Percentiles rank a stretch among this genome's conserved stretches.
Evolutionary conservation across 768 basidiomycete genomes (phyloP).

Genomic region (Glaciozyma antarctica): DNA sequence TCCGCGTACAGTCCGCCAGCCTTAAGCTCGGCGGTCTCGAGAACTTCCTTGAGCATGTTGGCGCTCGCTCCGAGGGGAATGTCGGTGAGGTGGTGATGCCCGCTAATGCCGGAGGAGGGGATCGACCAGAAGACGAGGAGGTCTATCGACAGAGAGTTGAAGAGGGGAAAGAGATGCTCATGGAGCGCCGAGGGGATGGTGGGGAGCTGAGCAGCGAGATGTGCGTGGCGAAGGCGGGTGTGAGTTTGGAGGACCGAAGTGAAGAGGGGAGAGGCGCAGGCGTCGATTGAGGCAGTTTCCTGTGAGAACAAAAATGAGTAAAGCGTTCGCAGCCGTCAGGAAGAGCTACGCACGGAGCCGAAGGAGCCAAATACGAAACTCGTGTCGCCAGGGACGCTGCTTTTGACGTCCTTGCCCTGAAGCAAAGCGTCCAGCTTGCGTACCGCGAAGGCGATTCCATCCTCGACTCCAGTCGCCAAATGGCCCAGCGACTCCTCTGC

Average conservation of each 20-base stretch:
- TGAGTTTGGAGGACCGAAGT: conserved; percentile 3
- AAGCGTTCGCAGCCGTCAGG: not conserved
- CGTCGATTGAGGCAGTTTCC: not conserved
- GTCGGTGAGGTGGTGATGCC: conserved; percentile 54
- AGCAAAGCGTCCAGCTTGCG: conserved; percentile 16
- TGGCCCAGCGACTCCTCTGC: conserved; percentile 39
- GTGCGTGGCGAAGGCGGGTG: not conserved
- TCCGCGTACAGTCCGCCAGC: conserved; percentile 86
- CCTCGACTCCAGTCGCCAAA: not conserved
- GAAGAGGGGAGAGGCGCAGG: not conserved
- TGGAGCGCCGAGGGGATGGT: conserved; percentile 52
- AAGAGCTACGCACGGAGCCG: not conserved
- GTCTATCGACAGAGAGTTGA: conserved; percentile 63
- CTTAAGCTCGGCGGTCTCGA: conserved; percentile 50
- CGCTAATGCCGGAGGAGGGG: conserved; percentile 51
- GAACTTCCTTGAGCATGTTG: conserved; percentile 54
- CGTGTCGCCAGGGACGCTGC: not conserved
- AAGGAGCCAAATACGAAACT: not conserved
- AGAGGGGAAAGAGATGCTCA: conserved; percentile 65
- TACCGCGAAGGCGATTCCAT: conserved; percentile 1
- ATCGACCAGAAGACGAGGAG: conserved; percentile 68
- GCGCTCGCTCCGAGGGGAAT: conserved; percentile 60
- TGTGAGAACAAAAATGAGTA: not conserved
- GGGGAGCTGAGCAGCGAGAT: conserved; percentile 33
- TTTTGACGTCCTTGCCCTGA: conserved; percentile 14